phyloP scores from a whole-genome alignment of 2,329 filamentous ascomycete genomes.

The Boeremia lycopersici region DNA sequence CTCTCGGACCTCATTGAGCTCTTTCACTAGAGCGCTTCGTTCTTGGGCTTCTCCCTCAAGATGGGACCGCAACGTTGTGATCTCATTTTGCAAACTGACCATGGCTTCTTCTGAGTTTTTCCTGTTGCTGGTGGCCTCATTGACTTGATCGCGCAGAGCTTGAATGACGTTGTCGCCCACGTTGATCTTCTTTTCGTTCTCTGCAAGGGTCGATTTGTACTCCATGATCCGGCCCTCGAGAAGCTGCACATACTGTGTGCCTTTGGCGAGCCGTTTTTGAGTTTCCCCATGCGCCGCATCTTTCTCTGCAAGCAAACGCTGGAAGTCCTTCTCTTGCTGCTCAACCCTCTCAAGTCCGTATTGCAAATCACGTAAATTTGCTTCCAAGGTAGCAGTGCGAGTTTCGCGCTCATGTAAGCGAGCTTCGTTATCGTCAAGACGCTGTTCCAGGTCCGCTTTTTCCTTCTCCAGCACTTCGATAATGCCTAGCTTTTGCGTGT shows the following conservation, averaged over 20 bases:
- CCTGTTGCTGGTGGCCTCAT: constrained; percentile 26
- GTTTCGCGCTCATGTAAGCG: constrained; percentile 34
- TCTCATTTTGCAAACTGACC: constrained; percentile 21
- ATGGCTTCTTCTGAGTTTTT: constrained; percentile 32
- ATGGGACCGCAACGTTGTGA: constrained; percentile 24
- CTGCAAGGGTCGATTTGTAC: constrained; percentile 30
- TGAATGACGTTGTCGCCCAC: constrained; percentile 29
- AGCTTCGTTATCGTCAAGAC: constrained; percentile 20
- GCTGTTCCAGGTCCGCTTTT: constrained; percentile 28
- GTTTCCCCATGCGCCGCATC: constrained; percentile 24
- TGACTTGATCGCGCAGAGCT: constrained; percentile 32
- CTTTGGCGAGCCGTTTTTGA: constrained; percentile 27
- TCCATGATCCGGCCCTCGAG: constrained; percentile 32
- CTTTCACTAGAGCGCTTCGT: constrained; percentile 22
- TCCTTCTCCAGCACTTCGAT: constrained; percentile 33
- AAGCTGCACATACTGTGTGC: constrained; percentile 24
- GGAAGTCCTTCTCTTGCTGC: constrained; percentile 30
- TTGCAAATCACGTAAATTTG: constrained; percentile 24
- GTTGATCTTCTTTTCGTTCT: constrained; percentile 33
- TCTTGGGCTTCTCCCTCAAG: constrained; percentile 21
- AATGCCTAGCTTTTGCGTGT: constrained; percentile 21
- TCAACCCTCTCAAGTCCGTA: constrained; percentile 29
- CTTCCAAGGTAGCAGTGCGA: constrained; percentile 28
- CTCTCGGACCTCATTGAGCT: constrained; percentile 29
- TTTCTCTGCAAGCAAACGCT: constrained; percentile 29